Conservation (phyloP, 306 rosid species). For the Gynostemma pentaphyllum region DNA sequence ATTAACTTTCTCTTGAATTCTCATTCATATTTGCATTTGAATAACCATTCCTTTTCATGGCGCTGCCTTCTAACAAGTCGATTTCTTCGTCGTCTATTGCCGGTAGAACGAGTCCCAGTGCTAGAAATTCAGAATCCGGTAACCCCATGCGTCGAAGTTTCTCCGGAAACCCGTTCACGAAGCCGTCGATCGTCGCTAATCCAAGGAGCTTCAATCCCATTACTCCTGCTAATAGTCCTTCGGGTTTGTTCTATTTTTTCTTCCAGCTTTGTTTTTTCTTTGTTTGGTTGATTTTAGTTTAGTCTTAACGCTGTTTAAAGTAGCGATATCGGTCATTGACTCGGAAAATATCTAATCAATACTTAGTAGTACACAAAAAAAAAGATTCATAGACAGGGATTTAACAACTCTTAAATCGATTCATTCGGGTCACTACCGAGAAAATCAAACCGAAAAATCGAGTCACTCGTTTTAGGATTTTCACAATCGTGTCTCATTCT, state of each 20-base stretch:
- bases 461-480: too few relatives aligned
- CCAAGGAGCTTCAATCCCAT: conserved; percentile 35
- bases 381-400: too few relatives aligned
- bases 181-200: conserved; percentile 36
- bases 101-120: conserved; percentile 26
- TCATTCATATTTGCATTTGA: background rate
- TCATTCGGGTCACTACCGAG: too few relatives aligned
- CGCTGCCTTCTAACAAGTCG: conserved; percentile 38
- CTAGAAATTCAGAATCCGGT: conserved; percentile 49
- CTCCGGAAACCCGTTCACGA: conserved; percentile 54
- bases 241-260: conserved; percentile 29
- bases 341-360: too few relatives aligned
- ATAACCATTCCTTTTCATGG: conserved; percentile 18
- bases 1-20: background rate
- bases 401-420: too few relatives aligned
- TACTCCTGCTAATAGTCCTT: conserved; percentile 62
- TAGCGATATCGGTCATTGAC: too few relatives aligned
- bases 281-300: background rate
- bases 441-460: too few relatives aligned
- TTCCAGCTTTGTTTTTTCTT: background rate
- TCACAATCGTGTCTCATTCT: too few relatives aligned
- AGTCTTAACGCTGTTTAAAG: conserved; percentile 15
- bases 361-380: too few relatives aligned
- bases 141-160: conserved; percentile 59
- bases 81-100: conserved; percentile 28